These are phyloP conservation scores for Epichloe baconii DNA, from an alignment of 2,329 filamentous ascomycete species.

Conservation along the genomic window DNA sequence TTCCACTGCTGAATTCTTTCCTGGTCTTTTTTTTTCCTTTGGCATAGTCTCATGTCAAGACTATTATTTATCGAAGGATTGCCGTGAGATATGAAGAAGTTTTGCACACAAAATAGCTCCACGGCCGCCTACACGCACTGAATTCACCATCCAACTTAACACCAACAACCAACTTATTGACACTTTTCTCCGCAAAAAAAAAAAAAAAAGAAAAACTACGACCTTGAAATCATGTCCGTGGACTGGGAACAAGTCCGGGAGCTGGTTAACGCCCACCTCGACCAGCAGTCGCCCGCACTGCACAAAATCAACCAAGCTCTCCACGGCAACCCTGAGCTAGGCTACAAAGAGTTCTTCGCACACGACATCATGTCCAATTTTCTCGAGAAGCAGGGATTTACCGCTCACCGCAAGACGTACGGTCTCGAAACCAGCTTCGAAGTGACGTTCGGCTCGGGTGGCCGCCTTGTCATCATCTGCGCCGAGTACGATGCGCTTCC, in stretches of 20 bases:
- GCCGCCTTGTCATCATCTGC: constrained; percentile 21
- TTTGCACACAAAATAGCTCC: too few relatives aligned
- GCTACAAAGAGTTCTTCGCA: constrained; percentile 16
- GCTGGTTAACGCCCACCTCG: neutral
- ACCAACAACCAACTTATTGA: neutral
- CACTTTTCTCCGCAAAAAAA: neutral
- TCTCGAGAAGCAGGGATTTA: constrained; percentile 12
- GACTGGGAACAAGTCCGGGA: constrained; percentile 1
- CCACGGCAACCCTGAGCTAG: constrained; percentile 17
- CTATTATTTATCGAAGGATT: too few relatives aligned
- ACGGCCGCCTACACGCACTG: too few relatives aligned
- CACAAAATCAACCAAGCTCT: neutral
- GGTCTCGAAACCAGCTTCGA: constrained; percentile 22
- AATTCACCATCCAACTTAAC: neutral
- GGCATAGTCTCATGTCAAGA: too few relatives aligned
- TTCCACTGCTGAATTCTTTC: too few relatives aligned
- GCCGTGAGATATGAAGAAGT: too few relatives aligned
- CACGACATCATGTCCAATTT: constrained; percentile 13
- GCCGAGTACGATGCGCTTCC: constrained; percentile 33
- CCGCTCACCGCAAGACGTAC: constrained; percentile 18
- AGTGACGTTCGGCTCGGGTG: constrained; percentile 15
- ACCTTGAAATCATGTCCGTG: neutral
- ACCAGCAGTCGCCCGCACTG: neutral
- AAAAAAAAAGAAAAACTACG: neutral
- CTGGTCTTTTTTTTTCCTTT: too few relatives aligned